Base-by-base conservation (phyloP, 176 grass and related monocot genomes). In the Phyllostachys edulis region DNA sequence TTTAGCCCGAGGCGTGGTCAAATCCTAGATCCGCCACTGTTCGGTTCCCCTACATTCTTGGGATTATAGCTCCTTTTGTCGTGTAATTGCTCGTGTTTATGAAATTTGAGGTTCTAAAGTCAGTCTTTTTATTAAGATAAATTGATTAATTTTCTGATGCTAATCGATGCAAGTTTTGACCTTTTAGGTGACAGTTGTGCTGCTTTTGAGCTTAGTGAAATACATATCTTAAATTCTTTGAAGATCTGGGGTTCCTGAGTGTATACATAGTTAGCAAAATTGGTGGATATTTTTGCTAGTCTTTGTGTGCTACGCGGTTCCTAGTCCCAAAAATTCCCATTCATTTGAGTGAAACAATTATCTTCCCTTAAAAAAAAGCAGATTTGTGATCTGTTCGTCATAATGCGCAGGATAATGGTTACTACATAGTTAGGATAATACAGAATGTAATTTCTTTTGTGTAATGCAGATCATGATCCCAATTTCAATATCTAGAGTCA, bases 401-500 rank as follows among this genome's bases (percentile, higher is more conserved):
- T 15, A 75, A 85, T 57, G 9, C 5, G 82, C n/a, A 47, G 39
- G 46, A 44, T 21, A 42, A 38, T 18, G 34, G 32, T 72, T 63
- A 42, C 14, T 51, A 23, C 5, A 0, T 63, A 63, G 1, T 38
- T 21, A 36, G 9, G 4, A 26, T 72, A 57, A 27, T 76, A 12
- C 34, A 32, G 17, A 7, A 29, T 59, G 14, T 5, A 40, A 55
- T 77, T 9, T 45, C 66, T 13, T 83, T 74, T 73, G 44, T 81
- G 11, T 77, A 64, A 42, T 24, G 62, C 81, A 98, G 96, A 83
- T 80, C 24, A 88, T 77, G 63, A 88, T 95, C 77, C 93, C 91
- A 17, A 83, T 98, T 65, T 81, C 89, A 8, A 92, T 93, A 85
- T 98, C 96, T 81, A 87, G 93, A 90, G 96, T 98, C 23, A 95